Percentiles rank a stretch among this genome's conserved stretches.
Evolutionary conservation across 1,139 yeast genomes (phyloP).

Genomic region (Diutina rugosa): DNA sequence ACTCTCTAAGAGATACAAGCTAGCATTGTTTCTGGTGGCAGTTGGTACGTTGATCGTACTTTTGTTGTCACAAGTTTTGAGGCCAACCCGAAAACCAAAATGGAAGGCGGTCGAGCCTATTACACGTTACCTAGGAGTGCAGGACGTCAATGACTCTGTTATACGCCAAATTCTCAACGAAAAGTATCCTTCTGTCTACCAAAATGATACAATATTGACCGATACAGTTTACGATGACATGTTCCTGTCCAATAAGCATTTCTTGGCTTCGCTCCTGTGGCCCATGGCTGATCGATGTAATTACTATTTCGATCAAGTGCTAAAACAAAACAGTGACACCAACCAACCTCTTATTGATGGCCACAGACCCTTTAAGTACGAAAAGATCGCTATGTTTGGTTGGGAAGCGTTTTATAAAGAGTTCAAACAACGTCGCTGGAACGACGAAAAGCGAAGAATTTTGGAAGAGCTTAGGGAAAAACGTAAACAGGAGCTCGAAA

Average conservation of each 20-base stretch:
- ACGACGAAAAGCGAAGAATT: neutral
- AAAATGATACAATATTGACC: neutral
- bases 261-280: neutral
- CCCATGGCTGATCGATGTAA: neutral
- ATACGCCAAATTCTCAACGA: neutral
- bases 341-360: neutral
- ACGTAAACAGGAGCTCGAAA: neutral
- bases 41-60: neutral
- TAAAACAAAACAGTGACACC: neutral
- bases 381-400: neutral
- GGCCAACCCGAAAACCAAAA: neutral
- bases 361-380: neutral
- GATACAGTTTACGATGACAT: neutral
- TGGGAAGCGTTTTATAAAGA: neutral
- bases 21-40: neutral
- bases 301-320: neutral
- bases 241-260: neutral
- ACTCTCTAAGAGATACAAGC: neutral
- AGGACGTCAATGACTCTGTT: neutral
- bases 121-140: neutral
- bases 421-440: neutral
- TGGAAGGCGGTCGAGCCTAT: neutral
- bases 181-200: neutral
- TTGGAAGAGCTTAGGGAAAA: neutral
- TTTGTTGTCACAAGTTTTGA: neutral